Evolutionary conservation across 495 filamentous ascomycete genomes (phyloP), one percentile per base, ranked within the genome.

Genomic region (Lindgomyces ingoldianus): DNA sequence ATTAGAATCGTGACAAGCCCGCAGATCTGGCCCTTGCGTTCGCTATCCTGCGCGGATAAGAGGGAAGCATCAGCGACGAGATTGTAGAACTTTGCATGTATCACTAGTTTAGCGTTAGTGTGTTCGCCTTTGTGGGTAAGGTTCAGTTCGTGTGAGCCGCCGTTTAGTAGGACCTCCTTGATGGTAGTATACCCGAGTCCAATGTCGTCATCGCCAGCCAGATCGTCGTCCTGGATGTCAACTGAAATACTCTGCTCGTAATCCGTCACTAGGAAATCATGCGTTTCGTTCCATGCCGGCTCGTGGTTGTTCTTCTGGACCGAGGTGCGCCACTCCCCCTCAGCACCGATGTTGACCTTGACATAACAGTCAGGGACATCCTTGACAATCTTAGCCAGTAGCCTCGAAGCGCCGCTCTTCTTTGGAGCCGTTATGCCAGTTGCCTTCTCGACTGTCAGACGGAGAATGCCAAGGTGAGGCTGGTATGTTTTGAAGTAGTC

Each of bases 401-500:
- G 71, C 27, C 64, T 75, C 60, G 70, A 65, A 44, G 74, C 51
- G 24, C 51, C 41, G 51, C 60, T 63, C 50, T 63, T 58, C 57
- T 61, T 63, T 22, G 50, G 50, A 6, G 16, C 75, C 9, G 73
- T 57, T 25, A 78, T 64, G 49, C 62, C 65, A 4, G 26, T 63
- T 21, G 72, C 78, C 21, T 74, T 74, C 59, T 76, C 74, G 53
- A 78, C 58, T 3, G 77, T 79, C 14, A 80, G 69, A 1, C 77
- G 76, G 44, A 79, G 51, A 26, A 78, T 67, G 49, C 78, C 78
- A 39, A 72, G 69, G 10, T 72, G 75, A 60, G 72, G 72, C 44
- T 75, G 74, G 67, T 76, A 77, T 10, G 78, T 75, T 63, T 74
- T 73, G 73, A 79, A 76, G 66, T 73, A 78, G 64, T 78, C 75